Conservation (phyloP, 2,329 filamentous ascomycete genomes). For the Metarhizium brunneum region DNA sequence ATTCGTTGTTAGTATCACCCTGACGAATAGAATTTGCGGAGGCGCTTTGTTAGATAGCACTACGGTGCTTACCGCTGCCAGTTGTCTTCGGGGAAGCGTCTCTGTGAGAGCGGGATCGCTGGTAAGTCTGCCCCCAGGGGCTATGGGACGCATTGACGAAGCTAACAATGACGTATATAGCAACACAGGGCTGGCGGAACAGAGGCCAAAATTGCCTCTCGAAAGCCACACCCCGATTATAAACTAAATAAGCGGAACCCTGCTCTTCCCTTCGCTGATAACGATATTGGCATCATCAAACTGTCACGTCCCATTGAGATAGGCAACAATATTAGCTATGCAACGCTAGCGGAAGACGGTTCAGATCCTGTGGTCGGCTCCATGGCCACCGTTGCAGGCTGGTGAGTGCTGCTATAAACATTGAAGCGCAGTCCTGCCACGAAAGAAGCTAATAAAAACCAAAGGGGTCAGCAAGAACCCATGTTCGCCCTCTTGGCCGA, state of each 20-base stretch:
- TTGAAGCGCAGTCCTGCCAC: background rate
- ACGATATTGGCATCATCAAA: background rate
- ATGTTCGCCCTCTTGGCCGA: background rate
- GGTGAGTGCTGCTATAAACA: background rate
- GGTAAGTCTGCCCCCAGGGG: background rate
- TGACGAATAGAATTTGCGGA: too few relatives aligned
- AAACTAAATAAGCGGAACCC: background rate
- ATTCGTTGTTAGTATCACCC: background rate
- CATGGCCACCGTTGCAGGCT: background rate
- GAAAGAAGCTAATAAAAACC: background rate
- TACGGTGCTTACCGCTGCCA: background rate
- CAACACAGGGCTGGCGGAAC: background rate
- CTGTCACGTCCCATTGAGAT: background rate
- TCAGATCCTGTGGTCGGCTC: background rate
- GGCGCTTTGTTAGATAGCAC: background rate
- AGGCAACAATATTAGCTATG: background rate
- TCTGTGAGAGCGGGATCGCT: background rate
- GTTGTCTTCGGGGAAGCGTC: background rate
- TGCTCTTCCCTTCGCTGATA: background rate
- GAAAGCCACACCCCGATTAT: background rate
- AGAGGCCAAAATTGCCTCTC: background rate
- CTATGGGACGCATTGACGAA: too few relatives aligned
- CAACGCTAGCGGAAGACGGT: background rate
- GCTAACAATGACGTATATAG: background rate
- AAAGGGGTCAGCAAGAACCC: background rate